A percentile compares a stretch with the other conserved stretches of the same genome.
These are phyloP conservation scores for Coemansia sp. DNA, from an alignment of 192 early-diverging fungal genomes.

Conservation along the genomic window DNA sequence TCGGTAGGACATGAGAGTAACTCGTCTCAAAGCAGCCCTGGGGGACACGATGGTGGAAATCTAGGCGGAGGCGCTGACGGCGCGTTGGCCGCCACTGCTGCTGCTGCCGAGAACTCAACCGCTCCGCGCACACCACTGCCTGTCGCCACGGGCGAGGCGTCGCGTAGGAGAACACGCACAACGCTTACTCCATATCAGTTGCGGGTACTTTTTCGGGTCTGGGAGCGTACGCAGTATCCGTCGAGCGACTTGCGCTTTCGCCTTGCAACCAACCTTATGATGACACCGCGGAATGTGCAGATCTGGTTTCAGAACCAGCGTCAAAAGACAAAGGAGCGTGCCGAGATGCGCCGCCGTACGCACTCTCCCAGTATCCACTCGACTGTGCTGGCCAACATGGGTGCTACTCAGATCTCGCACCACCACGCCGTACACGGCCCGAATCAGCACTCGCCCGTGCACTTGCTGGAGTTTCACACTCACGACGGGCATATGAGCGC, in stretches of 20 bases:
- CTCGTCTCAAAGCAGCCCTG: conserved; percentile 29
- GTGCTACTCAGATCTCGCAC: conserved; percentile 10
- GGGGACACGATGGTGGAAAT: conserved; percentile 21
- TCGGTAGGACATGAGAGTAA: conserved; percentile 18
- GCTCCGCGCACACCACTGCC: conserved; percentile 21
- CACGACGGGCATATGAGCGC: conserved; percentile 23
- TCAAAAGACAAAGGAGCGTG: conserved; percentile 69
- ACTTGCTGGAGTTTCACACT: conserved; percentile 6
- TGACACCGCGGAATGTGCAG: conserved; percentile 86
- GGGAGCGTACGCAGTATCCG: conserved; percentile 72
- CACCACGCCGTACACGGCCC: conserved; percentile 7
- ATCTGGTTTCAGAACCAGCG: conserved; percentile 95
- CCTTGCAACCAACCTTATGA: conserved; percentile 71
- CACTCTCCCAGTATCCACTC: conserved; percentile 48
- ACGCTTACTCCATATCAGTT: conserved; percentile 66
- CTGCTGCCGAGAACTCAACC: conserved; percentile 6
- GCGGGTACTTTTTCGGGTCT: conserved; percentile 62
- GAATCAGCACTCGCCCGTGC: conserved; percentile 15
- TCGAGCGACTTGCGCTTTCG: conserved; percentile 72
- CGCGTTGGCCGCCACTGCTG: conserved; percentile 7
- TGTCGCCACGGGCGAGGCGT: conserved; percentile 20
- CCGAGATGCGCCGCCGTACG: conserved; percentile 55
- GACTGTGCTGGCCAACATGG: conserved; percentile 3
- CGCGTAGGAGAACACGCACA: conserved; percentile 58
- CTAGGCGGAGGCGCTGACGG: conserved; percentile 14